These are phyloP conservation scores for Aspergillus brasiliensis DNA, from an alignment of 2,329 filamentous ascomycete species.

Conservation along the genomic window DNA sequence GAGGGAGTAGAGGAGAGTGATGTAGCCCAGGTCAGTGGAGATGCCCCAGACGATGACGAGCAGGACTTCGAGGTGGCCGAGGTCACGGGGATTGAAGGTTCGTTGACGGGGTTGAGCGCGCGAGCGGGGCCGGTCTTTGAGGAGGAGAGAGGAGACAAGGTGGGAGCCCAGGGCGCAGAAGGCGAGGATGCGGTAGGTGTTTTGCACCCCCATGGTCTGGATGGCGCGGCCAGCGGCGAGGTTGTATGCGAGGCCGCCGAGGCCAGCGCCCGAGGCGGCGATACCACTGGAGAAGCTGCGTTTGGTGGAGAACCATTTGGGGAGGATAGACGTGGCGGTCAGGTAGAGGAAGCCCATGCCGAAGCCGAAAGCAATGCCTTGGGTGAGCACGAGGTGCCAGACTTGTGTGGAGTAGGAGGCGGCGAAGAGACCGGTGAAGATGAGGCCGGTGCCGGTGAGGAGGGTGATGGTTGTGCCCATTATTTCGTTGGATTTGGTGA, in stretches of 20 bases:
- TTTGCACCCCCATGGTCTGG: constrained; percentile 27
- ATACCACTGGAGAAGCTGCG: constrained; percentile 35
- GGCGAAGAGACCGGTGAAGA: constrained; percentile 12
- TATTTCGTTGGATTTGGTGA: background rate
- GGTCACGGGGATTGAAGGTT: background rate
- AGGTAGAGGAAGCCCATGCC: constrained; percentile 30
- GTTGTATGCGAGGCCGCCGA: constrained; percentile 24
- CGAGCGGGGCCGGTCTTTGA: constrained; percentile 21
- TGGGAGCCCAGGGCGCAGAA: constrained; percentile 26
- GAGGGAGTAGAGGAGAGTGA: constrained; percentile 6
- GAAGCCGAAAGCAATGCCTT: constrained; percentile 27
- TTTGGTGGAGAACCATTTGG: constrained; percentile 35
- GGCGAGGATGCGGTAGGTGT: constrained; percentile 34
- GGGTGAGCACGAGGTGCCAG: constrained; percentile 27
- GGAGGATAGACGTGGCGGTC: constrained; percentile 20
- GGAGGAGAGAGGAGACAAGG: constrained; percentile 25
- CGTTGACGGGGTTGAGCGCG: background rate
- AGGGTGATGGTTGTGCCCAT: background rate
- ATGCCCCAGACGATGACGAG: constrained; percentile 43
- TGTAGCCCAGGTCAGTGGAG: constrained; percentile 35
- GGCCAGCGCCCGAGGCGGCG: constrained; percentile 29
- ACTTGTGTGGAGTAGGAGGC: constrained; percentile 28
- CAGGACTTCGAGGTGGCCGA: background rate
- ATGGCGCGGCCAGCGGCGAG: constrained; percentile 32
- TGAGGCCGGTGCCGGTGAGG: background rate